A percentile compares a stretch with the other conserved stretches of the same genome.
These are phyloP conservation scores for Lathyrus aphaca DNA, from an alignment of 306 rosid genomes.

Conservation along the genomic window DNA sequence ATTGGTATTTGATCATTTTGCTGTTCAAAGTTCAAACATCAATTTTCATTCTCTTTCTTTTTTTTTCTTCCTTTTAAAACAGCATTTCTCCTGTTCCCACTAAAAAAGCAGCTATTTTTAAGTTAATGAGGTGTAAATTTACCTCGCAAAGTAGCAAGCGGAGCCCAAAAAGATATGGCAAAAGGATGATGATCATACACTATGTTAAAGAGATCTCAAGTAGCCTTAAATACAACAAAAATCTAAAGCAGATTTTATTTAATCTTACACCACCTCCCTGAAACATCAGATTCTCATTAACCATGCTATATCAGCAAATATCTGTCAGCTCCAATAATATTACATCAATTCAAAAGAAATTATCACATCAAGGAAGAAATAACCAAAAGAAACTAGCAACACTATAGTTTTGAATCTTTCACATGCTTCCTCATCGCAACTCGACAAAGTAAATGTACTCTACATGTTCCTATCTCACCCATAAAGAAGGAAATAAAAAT, in stretches of 20 bases:
- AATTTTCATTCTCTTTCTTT: too few relatives aligned
- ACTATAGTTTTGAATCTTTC: slow-evolving; percentile 51
- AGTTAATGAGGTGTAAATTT: not conserved
- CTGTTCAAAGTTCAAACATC: too few relatives aligned
- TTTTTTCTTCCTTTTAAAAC: not conserved
- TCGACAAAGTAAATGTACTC: slow-evolving; percentile 64
- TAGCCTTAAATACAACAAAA: slow-evolving; percentile 23
- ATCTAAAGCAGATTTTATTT: not conserved
- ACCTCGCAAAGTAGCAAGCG: not conserved
- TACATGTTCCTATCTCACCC: slow-evolving; percentile 75
- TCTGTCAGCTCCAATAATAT: slow-evolving; percentile 46
- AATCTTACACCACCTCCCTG: slow-evolving; percentile 33
- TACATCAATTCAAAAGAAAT: slow-evolving; percentile 50
- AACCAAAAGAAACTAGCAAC: slow-evolving; percentile 48
- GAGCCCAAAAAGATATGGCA: not conserved
- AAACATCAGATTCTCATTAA: slow-evolving; percentile 35
- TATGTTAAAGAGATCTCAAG: slow-evolving; percentile 7
- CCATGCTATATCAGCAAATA: slow-evolving; percentile 45
- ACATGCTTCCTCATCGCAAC: slow-evolving; percentile 60
- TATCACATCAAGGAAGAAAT: slow-evolving; percentile 44
- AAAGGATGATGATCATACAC: not conserved
- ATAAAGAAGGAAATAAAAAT: slow-evolving; percentile 34
- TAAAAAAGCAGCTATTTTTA: not conserved
- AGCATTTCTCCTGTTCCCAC: not conserved
- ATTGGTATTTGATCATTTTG: too few relatives aligned